Evolutionary conservation across 768 basidiomycete species (phyloP), one percentile per base, ranked within the genome.

Genomic region (Trametes sanguinea): DNA sequence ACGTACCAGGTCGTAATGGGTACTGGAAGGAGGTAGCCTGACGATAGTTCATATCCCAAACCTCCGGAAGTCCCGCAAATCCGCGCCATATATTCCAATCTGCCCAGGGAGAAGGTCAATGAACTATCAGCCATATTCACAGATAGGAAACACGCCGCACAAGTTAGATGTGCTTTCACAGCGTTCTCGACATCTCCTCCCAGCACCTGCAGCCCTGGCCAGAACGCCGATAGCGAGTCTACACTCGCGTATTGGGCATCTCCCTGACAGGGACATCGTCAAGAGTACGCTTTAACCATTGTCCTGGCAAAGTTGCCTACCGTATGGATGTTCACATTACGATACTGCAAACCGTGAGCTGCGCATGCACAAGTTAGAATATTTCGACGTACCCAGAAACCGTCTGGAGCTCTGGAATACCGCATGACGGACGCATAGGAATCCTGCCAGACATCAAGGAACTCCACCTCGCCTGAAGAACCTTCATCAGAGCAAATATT

Each of bases 211-310:
- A 98, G 78, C 22, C 95, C 97, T n/a, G 96, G 94, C 87, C 95
- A 94, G 73, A 98, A 99, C 1, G 97, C 95, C 2, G 94, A 93
- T 14, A 99, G 77, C 2, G 94, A 97, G 72, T 99, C 97, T n/a
- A 96, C 79, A n/a, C 87, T 89, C 47, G 81, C 76, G 69, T 88
- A 92, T 6, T 87, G 80, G 5, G 85, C 78, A 61, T 92, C 88
- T 17, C 95, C 71, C 94, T 32, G 78, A 85, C 52, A 84, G 76
- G 76, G 30, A 11, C 35, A 6, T 37, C 35, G 35, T 37, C 35
- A 37, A 6, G 6, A 37, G 11, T 6, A 37, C 35, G 35, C 11
- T 37, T 6, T 37, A 37, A 37, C 6, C 35, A 37, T 22, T 22
- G 22, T 22, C 22, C 35, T 37, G 35, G 35, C 11, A 37, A 11